These are phyloP conservation scores for Arabis alpina DNA, from an alignment of 345 rosid genomes.

Conservation along the genomic window DNA sequence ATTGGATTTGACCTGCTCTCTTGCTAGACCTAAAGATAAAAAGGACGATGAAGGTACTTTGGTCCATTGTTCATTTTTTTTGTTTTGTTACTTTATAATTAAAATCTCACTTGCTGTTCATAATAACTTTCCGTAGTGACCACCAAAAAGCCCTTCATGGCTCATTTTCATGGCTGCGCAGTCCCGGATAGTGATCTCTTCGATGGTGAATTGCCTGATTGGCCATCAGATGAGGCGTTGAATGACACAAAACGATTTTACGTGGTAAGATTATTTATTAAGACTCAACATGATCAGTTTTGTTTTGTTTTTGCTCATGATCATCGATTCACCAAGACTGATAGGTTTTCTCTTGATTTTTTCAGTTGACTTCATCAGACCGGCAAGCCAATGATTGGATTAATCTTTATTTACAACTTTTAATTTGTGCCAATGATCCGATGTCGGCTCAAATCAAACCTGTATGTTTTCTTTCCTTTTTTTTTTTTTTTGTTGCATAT, in stretches of 20 bases:
- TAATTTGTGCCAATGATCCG: too few relatives aligned
- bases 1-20: background rate
- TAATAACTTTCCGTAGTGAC: background rate
- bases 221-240: background rate
- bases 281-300: background rate
- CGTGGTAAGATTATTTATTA: background rate
- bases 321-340: too few relatives aligned
- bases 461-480: too few relatives aligned
- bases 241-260: background rate
- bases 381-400: too few relatives aligned
- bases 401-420: too few relatives aligned
- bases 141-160: background rate
- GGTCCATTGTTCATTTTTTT: background rate
- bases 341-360: slow-evolving; percentile 8
- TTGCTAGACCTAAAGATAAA: background rate
- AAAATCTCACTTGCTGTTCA: background rate
- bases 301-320: background rate
- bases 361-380: background rate
- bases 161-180: slow-evolving; percentile 1
- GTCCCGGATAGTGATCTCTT: background rate
- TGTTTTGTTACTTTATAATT: background rate
- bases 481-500: too few relatives aligned
- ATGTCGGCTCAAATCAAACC: too few relatives aligned
- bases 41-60: background rate
- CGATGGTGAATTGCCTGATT: background rate